Base-by-base conservation (phyloP, 164 flowering plant genomes). In the Pachysandra terminalis region DNA sequence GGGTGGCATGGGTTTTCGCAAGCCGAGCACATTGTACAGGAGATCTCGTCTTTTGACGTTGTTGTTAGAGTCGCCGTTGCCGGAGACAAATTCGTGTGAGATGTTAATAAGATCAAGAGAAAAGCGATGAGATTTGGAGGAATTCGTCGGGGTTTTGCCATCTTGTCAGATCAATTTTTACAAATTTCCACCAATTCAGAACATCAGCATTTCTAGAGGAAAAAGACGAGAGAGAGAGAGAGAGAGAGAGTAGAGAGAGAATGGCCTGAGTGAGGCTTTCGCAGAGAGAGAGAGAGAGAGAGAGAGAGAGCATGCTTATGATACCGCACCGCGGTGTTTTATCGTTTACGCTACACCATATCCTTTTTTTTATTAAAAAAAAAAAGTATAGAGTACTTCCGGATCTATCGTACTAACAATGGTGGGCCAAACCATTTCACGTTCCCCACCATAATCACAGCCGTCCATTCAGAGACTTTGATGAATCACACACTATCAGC, bases 21-120 rank as follows among this genome's bases (percentile, higher is more conserved):
- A 17, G 87, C 69, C 7, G 84, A 67, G 77, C 97, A 91, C 92
- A 86, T 82, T 81, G 90, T 85, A 78, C 97, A 91, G 7, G 67
- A 81, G 59, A 80, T 77, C 61, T 83, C 77, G 68, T 85, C 75
- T 68, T 80, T 84, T 60, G 21, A 40, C 14, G 14, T 58, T 15
- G 19, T 63, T 5, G 35, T 58, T 67, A 45, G 24, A 23, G 51
- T 35, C 22, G 59, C 19, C 7, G 41, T 45, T 7, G 56, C 25
- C 51, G 51, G 51, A 2, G 15, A 45, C 17, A 45, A 45, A 1
- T 45, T 45, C 51, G 51, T 45, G 51, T 45, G 37, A n/a, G n/a
- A n/a, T n/a, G n/a, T n/a, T 7, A 32, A 12, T 1, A 45, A 5
- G 51, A 45, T 15, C 15, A 45, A 45, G 51, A 45, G 17, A 45